A percentile compares a stretch with the other conserved stretches of the same genome.
These are phyloP conservation scores for Epichloe glyceriae DNA, from an alignment of 2,329 filamentous ascomycete species.

Conservation along the genomic window DNA sequence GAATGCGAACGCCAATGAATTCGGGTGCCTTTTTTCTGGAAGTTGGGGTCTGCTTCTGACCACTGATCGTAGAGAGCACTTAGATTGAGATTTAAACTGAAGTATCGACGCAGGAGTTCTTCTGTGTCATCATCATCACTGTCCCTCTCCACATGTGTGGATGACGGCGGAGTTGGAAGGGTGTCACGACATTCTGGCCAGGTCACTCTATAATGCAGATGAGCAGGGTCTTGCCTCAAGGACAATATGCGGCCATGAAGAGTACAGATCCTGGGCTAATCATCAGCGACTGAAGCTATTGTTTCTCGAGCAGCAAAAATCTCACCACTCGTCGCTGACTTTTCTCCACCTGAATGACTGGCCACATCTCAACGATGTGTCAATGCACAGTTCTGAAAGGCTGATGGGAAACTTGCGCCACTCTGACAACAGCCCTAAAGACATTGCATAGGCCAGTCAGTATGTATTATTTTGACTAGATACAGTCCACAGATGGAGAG, in stretches of 20 bases:
- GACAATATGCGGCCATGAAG: conserved; percentile 76
- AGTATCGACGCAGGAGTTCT: conserved; percentile 66
- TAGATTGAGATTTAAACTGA: conserved; percentile 73
- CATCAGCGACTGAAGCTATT: not conserved
- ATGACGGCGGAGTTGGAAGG: conserved; percentile 6
- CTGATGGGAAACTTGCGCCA: conserved; percentile 82
- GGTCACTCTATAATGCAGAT: conserved; percentile 69
- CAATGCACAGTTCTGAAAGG: conserved; percentile 78
- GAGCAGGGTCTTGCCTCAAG: conserved; percentile 65
- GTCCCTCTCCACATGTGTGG: conserved; percentile 6
- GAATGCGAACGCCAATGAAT: conserved; percentile 82
- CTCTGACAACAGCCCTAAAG: conserved; percentile 43
- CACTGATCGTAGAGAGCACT: conserved; percentile 70
- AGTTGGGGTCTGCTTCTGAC: conserved; percentile 76
- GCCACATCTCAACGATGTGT: conserved; percentile 86
- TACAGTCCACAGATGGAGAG: too few relatives aligned
- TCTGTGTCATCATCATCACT: conserved; percentile 52
- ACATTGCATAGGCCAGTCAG: conserved; percentile 15
- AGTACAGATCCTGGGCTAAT: conserved; percentile 53
- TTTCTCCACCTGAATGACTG: conserved; percentile 96
- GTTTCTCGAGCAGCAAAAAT: not conserved
- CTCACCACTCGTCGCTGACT: conserved; percentile 69
- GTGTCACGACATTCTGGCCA: conserved; percentile 30
- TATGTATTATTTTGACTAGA: not conserved
- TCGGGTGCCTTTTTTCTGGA: conserved; percentile 70